These are phyloP conservation scores for Ceriops zippeliana DNA, from an alignment of 345 rosid species.

Conservation along the genomic window DNA sequence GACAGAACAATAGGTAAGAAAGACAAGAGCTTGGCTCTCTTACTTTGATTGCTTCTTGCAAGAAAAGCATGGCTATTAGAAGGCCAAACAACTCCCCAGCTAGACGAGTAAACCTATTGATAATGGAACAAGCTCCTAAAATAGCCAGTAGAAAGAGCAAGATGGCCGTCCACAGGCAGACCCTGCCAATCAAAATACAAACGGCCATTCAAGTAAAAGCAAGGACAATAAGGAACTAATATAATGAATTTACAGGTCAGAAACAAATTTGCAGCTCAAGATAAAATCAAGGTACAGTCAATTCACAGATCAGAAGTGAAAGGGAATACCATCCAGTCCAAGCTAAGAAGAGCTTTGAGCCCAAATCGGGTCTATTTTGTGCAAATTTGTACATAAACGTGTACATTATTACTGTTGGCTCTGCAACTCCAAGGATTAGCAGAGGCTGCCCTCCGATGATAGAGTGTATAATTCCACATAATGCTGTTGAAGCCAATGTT, in stretches of 20 bases:
- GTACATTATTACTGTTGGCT: slow-evolving; percentile 36
- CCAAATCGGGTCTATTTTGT: slow-evolving; percentile 25
- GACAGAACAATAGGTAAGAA: not conserved
- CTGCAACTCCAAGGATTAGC: slow-evolving; percentile 34
- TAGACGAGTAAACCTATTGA: slow-evolving; percentile 31
- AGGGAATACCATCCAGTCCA: slow-evolving; percentile 33
- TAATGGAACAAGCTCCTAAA: slow-evolving; percentile 29
- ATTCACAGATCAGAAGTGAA: slow-evolving; percentile 5
- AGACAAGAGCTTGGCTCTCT: slow-evolving; percentile 4
- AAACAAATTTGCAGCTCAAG: not conserved
- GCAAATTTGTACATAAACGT: slow-evolving; percentile 33
- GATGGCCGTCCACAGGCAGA: slow-evolving; percentile 30
- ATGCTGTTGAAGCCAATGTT: slow-evolving; percentile 30
- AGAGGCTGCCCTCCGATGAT: slow-evolving; percentile 32
- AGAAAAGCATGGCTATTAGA: slow-evolving; percentile 31
- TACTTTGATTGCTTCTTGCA: slow-evolving; percentile 32
- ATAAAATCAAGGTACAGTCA: not conserved
- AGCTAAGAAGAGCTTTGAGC: slow-evolving; percentile 31
- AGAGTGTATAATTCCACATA: slow-evolving; percentile 31
- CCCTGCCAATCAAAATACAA: slow-evolving; percentile 18
- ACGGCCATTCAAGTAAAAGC: not conserved
- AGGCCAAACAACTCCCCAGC: slow-evolving; percentile 30
- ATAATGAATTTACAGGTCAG: too few relatives aligned
- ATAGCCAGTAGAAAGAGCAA: slow-evolving; percentile 26
- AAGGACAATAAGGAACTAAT: too few relatives aligned